A percentile compares a stretch with the other conserved stretches of the same genome.
These are phyloP conservation scores for Heracleum sosnowskyi DNA, from an alignment of 129 eudicot species.

Conservation along the genomic window DNA sequence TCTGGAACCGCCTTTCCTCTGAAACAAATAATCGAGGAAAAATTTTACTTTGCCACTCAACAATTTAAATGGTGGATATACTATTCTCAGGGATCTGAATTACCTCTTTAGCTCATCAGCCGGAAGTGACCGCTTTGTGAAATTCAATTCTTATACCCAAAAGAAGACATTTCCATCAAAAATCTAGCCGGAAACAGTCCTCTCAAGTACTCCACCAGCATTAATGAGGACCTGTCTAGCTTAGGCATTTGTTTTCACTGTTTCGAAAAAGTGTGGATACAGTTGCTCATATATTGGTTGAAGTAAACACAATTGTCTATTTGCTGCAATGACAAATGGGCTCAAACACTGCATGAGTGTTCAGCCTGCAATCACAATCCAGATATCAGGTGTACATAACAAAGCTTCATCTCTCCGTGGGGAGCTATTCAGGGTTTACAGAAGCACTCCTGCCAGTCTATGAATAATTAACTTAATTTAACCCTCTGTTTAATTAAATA, in stretches of 20 bases:
- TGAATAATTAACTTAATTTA: too few relatives aligned
- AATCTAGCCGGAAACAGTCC: constrained; percentile 62
- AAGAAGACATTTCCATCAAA: constrained; percentile 73
- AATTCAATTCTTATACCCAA: constrained; percentile 58
- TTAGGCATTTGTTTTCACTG: constrained; percentile 70
- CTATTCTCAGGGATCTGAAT: neutral
- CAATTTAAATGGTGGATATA: neutral
- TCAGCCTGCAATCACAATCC: constrained; percentile 45
- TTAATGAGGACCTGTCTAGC: constrained; percentile 73
- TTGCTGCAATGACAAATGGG: constrained; percentile 83
- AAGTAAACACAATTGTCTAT: constrained; percentile 63
- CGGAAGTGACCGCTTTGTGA: constrained; percentile 69
- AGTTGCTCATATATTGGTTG: constrained; percentile 76
- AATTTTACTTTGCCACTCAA: neutral
- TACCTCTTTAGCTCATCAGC: constrained; percentile 68
- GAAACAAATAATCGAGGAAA: neutral
- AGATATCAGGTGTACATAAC: neutral
- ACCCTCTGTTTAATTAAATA: too few relatives aligned
- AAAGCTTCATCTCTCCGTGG: too few relatives aligned
- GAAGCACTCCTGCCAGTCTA: too few relatives aligned
- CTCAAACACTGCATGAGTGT: constrained; percentile 85
- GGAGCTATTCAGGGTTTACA: too few relatives aligned
- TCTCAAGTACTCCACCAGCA: constrained; percentile 69
- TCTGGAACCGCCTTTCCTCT: constrained; percentile 41
- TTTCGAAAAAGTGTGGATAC: constrained; percentile 78